These are phyloP conservation scores for Aspergillus hiratsukae DNA, from an alignment of 2,329 filamentous ascomycete genomes.

Conservation along the genomic window DNA sequence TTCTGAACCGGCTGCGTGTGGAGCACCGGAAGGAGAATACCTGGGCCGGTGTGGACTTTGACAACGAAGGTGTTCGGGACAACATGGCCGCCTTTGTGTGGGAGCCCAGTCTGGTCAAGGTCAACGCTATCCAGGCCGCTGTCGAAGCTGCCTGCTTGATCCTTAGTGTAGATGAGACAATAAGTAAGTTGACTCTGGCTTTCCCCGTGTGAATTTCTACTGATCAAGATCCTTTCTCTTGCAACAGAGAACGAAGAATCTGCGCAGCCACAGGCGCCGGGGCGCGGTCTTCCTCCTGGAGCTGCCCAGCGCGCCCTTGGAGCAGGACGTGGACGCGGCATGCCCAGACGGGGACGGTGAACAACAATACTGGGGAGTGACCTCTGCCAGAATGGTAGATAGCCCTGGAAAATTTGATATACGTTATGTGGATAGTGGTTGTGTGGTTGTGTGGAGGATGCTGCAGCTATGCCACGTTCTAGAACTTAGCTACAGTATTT, in stretches of 20 bases:
- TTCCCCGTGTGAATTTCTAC: constrained; percentile 1
- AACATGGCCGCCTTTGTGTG: constrained; percentile 96
- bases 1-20: constrained; percentile 90
- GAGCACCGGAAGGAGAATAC: constrained; percentile 90
- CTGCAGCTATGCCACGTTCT: background rate
- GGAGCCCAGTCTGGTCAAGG: constrained; percentile 94
- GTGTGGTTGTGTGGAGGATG: background rate
- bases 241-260: constrained; percentile 80
- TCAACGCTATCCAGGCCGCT: constrained; percentile 94
- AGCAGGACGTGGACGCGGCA: constrained; percentile 78
- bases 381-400: constrained; percentile 1
- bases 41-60: constrained; percentile 96
- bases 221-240: constrained; percentile 12
- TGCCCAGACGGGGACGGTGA: constrained; percentile 56
- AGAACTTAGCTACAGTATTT: background rate
- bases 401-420: background rate
- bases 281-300: constrained; percentile 67
- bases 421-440: background rate
- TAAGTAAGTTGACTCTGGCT: constrained; percentile 55
- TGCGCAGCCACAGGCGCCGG: constrained; percentile 73
- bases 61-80: constrained; percentile 84
- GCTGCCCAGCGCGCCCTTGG: constrained; percentile 86
- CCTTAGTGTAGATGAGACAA: constrained; percentile 94
- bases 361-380: constrained; percentile 16
- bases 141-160: constrained; percentile 95